Evolutionary conservation across 1,284 basidiomycete species (phyloP).

Genomic region (Rhodotorula mucilaginosa): DNA sequence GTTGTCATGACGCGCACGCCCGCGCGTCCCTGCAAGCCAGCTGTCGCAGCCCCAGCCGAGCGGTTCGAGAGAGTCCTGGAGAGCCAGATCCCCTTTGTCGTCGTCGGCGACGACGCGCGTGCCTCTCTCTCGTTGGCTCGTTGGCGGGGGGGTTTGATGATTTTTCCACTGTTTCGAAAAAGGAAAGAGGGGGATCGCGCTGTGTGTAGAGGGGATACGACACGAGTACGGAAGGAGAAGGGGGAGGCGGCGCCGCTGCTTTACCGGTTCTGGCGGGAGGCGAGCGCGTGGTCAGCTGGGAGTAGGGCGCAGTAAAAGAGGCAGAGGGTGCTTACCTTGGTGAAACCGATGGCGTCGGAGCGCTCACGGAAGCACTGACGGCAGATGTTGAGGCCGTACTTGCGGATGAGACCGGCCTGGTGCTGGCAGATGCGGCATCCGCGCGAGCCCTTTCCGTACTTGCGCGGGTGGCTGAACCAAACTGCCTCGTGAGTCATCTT

Average conservation of each 20-base stretch:
- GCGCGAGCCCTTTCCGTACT: slow-evolving; percentile 90
- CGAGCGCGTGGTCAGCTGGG: background rate
- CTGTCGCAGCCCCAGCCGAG: too few relatives aligned
- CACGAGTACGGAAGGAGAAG: background rate
- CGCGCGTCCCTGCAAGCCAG: too few relatives aligned
- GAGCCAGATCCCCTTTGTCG: background rate
- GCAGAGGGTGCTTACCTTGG: slow-evolving; percentile 64
- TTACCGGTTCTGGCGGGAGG: slow-evolving; percentile 31
- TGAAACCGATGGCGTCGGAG: slow-evolving; percentile 84
- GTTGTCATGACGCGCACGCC: too few relatives aligned
- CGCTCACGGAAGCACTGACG: slow-evolving; percentile 92
- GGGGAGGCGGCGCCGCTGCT: background rate
- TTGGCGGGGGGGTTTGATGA: too few relatives aligned
- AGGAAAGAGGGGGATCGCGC: background rate
- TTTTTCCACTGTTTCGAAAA: too few relatives aligned
- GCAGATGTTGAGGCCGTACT: slow-evolving; percentile 78
- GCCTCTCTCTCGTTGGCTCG: background rate
- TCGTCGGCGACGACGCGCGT: background rate
- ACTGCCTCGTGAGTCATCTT: slow-evolving; percentile 88
- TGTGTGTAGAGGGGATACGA: too few relatives aligned
- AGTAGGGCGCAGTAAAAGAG: too few relatives aligned
- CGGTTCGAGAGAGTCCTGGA: too few relatives aligned
- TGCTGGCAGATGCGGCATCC: slow-evolving; percentile 95
- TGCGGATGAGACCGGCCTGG: slow-evolving; percentile 87
- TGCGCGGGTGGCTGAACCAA: slow-evolving; percentile 90